Conservation (phyloP, 768 basidiomycete genomes). For the Phaeotremella fagi region DNA sequence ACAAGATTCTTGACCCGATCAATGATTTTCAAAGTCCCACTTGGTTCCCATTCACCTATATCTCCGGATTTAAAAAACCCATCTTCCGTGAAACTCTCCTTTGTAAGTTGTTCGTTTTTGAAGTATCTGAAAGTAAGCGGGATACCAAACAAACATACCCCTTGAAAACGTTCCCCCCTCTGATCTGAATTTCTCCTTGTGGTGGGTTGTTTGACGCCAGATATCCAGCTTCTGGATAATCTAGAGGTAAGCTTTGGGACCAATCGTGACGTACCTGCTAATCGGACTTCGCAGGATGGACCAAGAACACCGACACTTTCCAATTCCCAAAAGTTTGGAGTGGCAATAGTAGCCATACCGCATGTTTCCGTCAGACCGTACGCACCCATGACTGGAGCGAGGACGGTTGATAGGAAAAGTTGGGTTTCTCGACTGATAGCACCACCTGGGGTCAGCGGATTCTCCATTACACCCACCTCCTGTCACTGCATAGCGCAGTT, state of each 20-base stretch:
- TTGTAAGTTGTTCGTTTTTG: conserved; percentile 37
- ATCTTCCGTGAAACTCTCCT: conserved; percentile 42
- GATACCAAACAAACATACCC: conserved; percentile 20
- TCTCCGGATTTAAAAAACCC: conserved; percentile 49
- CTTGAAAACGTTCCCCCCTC: conserved; percentile 43
- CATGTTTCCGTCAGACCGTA: conserved; percentile 46
- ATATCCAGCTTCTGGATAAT: conserved; percentile 46
- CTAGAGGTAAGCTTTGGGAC: conserved; percentile 6
- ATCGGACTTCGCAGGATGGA: conserved; percentile 44
- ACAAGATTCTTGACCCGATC: conserved; percentile 48
- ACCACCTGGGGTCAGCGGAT: conserved; percentile 9
- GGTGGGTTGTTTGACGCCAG: conserved; percentile 36
- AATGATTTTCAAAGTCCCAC: conserved; percentile 43
- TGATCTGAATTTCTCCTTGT: conserved; percentile 43
- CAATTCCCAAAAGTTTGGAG: conserved; percentile 26
- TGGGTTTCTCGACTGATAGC: conserved; percentile 36
- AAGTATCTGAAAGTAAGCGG: conserved; percentile 25
- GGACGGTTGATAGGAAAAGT: conserved; percentile 41
- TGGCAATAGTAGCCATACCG: conserved; percentile 41
- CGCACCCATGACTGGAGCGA: conserved; percentile 49
- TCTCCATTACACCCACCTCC: conserved; percentile 12
- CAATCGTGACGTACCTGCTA: conserved; percentile 19
- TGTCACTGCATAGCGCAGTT: conserved; percentile 39
- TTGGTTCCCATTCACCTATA: conserved; percentile 41
- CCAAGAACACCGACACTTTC: conserved; percentile 40